Base-by-base conservation (phyloP, 805 yeast genomes). In the Nakazawaea anatomiae region DNA sequence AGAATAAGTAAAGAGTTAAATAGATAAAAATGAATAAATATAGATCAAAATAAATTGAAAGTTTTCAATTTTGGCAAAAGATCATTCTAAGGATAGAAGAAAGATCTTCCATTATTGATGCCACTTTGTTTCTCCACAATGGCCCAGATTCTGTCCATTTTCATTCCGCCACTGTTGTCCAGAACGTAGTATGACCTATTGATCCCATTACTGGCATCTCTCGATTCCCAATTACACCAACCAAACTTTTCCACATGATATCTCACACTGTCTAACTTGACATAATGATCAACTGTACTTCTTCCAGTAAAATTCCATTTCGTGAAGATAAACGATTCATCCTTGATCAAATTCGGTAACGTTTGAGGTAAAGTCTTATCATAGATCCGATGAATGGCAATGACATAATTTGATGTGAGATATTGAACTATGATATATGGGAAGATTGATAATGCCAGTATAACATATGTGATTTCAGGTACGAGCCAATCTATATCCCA, bases 61-160 rank as follows among this genome's bases (percentile, higher is more conserved):
- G 1, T 28, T 27, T 35, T 31, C n/a, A 7, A 36, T 38, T 38
- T 11, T 7, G 18, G 7, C 14, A 12, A 6, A 38, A 12, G 11
- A 38, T 10, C 7, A 2, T 6, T 38, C 3, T 6, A 12, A 38
- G 14, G 11, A 9, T 4, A 10, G 32, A 44, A 44, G 18, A 67
- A 60, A 47, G 59, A 72, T 53, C 95, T 70, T 5, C 94, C 94
- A 55, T 84, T 84, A 57, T 85, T 76, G 9, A 86, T 70, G 0
- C 84, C 88, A 44, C 81, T 71, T 53, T 84, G 81, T 46, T 70
- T 69, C 61, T 89, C 96, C 1, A 85, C 79, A n/a, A 87, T 77
- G 0, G 91, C 89, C 92, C 96, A 85, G 5, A 88, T 67, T 50
- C 96, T 70, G 59, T 88, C 94, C 96, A 88, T 88, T 56, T 80